These are phyloP conservation scores for Vigna unguiculata DNA, from an alignment of 306 rosid genomes.

Conservation along the genomic window DNA sequence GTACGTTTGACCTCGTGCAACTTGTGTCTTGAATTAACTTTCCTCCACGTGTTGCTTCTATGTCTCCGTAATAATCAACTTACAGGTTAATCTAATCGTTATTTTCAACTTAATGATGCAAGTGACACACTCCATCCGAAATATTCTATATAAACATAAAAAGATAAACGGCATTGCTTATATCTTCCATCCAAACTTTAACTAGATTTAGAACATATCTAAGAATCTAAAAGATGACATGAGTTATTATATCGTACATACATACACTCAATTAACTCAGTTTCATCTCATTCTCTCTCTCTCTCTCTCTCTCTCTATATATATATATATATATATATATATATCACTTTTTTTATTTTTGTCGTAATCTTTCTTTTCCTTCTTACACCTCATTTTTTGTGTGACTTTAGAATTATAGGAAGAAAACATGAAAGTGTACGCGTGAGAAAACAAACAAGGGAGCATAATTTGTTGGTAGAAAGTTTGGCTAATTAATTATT, in stretches of 20 bases:
- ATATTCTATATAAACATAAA: too few relatives aligned
- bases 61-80: neutral
- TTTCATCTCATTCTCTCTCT: neutral
- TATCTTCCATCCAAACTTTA: neutral
- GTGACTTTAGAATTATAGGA: neutral
- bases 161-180: neutral
- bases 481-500: slow-evolving; percentile 35
- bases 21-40: slow-evolving; percentile 1
- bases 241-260: neutral
- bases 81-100: neutral
- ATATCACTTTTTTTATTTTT: neutral
- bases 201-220: neutral
- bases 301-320: neutral
- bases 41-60: slow-evolving; percentile 10
- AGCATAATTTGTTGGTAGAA: neutral
- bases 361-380: neutral
- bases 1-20: neutral
- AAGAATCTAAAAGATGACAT: neutral
- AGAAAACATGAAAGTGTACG: neutral
- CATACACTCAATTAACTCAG: neutral
- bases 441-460: slow-evolving; percentile 18
- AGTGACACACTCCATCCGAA: neutral
- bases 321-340: neutral
- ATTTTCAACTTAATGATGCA: neutral
- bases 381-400: too few relatives aligned